Evolutionary conservation across 257 asterid genomes (phyloP).

Genomic region (Fraxinus quadrangulata): DNA sequence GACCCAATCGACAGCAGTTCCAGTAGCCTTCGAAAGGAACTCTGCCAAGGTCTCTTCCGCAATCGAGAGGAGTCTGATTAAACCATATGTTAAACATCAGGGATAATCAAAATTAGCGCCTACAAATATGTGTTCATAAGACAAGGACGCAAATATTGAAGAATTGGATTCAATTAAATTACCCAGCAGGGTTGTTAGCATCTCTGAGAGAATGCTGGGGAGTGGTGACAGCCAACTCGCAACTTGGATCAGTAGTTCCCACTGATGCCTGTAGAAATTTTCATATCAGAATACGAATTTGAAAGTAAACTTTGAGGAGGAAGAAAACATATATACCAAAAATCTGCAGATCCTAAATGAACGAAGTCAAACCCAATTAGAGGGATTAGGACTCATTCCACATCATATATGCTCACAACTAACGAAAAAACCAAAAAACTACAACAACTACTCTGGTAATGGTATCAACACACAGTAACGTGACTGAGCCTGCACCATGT

Average conservation of each 20-base stretch:
- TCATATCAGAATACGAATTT: not conserved
- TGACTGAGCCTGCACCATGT: not conserved
- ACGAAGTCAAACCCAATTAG: not conserved
- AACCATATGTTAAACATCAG: conserved; percentile 17
- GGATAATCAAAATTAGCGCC: not conserved
- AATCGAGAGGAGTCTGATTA: conserved; percentile 84
- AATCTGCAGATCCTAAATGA: not conserved
- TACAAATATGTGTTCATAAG: not conserved
- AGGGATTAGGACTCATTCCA: not conserved
- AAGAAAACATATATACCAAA: not conserved
- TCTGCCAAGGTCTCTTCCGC: conserved; percentile 99
- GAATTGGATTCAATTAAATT: conserved; percentile 22
- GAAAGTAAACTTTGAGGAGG: not conserved
- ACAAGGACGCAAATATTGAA: conserved; percentile 3
- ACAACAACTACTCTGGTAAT: not conserved
- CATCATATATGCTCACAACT: not conserved
- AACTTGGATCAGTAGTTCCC: conserved; percentile 70
- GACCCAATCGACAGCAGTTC: conserved; percentile 99
- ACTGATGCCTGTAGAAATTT: conserved; percentile 50
- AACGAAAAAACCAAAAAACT: not conserved
- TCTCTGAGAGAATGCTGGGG: conserved; percentile 82
- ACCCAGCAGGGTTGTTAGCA: conserved; percentile 99
- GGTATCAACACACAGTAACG: not conserved
- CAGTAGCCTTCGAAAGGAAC: conserved; percentile 99
- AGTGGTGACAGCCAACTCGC: conserved; percentile 83